phyloP scores from a whole-genome alignment of 768 basidiomycete species.

The Crucibulum laeve region DNA sequence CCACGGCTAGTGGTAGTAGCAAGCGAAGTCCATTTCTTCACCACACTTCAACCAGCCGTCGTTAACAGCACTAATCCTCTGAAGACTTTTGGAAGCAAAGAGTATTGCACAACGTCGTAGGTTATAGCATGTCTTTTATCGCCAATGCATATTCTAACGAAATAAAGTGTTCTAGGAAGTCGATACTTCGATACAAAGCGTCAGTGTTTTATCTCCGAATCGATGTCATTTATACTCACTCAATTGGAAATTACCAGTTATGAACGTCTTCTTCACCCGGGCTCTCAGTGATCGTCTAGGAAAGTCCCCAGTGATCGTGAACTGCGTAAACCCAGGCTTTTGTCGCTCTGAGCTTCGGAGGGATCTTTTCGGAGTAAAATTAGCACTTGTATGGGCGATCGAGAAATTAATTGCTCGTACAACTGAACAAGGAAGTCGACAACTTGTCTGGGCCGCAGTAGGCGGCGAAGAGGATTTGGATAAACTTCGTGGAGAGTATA shows the following conservation, averaged over 20 bases:
- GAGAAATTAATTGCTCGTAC: constrained; percentile 29
- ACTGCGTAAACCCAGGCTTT: constrained; percentile 40
- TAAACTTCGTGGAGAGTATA: constrained; percentile 24
- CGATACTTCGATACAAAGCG: constrained; percentile 30
- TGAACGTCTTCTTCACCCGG: constrained; percentile 36
- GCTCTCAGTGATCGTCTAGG: constrained; percentile 27
- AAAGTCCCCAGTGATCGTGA: constrained; percentile 24
- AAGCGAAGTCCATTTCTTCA: constrained; percentile 36
- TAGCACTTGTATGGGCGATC: constrained; percentile 23
- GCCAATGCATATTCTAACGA: too few species aligned
- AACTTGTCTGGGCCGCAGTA: constrained; percentile 26
- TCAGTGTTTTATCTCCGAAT: constrained; percentile 11
- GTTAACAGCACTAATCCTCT: constrained; percentile 23
- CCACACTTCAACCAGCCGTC: constrained; percentile 16
- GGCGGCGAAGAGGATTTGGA: constrained; percentile 14
- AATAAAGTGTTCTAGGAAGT: background rate
- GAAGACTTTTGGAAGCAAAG: constrained; percentile 22
- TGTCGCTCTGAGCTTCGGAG: constrained; percentile 31
- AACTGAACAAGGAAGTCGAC: constrained; percentile 32
- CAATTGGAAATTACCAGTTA: constrained; percentile 22
- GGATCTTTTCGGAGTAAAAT: constrained; percentile 11
- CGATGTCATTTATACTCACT: background rate
- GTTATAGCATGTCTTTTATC: too few species aligned
- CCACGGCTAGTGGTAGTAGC: constrained; percentile 37
- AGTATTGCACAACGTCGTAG: too few species aligned